Evolutionary conservation across 306 rosid genomes (phyloP).

Genomic region (Cicer judaicum): DNA sequence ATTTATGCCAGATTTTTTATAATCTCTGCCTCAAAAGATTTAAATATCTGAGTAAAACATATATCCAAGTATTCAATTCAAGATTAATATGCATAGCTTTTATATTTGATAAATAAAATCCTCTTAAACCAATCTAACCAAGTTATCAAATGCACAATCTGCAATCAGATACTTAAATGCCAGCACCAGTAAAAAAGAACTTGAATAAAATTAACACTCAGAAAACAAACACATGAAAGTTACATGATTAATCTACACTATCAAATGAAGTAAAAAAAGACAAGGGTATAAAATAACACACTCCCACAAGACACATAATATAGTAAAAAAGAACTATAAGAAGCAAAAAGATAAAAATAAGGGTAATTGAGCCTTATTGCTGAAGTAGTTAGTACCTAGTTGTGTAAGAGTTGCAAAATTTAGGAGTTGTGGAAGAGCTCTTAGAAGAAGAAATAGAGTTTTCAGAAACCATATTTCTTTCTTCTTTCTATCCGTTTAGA

Average conservation of each 20-base stretch:
- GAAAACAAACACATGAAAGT: constrained; percentile 22
- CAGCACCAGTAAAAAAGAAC: constrained; percentile 2
- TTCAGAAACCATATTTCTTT: constrained; percentile 64
- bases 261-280: neutral
- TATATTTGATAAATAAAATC: too few relatives aligned
- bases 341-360: constrained; percentile 8
- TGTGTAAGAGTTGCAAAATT: constrained; percentile 75
- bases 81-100: too few relatives aligned
- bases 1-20: too few relatives aligned
- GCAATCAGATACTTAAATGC: neutral
- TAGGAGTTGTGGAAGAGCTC: constrained; percentile 66
- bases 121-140: neutral
- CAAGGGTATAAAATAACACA: neutral
- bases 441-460: constrained; percentile 58
- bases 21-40: too few relatives aligned
- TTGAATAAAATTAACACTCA: neutral
- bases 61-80: too few relatives aligned
- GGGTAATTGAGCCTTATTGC: constrained; percentile 14
- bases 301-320: neutral
- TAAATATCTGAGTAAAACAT: too few relatives aligned
- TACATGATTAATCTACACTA: constrained; percentile 10
- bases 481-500: neutral
- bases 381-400: constrained; percentile 62
- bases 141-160: constrained; percentile 9
- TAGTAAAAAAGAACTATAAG: neutral